Conservation (phyloP, 179 eudicot species). For the Actinidia arguta region DNA sequence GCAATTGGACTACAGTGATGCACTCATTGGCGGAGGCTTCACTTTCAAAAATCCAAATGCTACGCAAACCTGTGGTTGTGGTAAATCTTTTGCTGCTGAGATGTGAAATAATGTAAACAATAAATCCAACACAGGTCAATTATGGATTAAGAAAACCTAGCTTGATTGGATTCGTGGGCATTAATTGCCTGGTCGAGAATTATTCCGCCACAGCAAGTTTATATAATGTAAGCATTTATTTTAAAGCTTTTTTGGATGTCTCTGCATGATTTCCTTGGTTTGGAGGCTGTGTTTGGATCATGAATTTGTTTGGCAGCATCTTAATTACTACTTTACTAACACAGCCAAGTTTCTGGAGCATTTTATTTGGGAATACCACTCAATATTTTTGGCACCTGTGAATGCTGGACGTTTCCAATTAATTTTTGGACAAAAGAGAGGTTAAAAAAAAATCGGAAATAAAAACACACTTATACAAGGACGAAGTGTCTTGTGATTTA, state of each 20-base stretch:
- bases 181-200: conserved; percentile 1
- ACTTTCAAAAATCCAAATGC: conserved; percentile 96
- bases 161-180: neutral
- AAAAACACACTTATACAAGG: too few relatives aligned
- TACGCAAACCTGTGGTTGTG: conserved; percentile 91
- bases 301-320: too few relatives aligned
- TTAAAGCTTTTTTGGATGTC: too few relatives aligned
- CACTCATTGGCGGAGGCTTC: conserved; percentile 98
- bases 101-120: conserved; percentile 37
- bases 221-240: conserved; percentile 7
- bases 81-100: conserved; percentile 94
- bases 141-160: neutral
- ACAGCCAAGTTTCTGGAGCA: neutral
- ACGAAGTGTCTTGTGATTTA: too few relatives aligned
- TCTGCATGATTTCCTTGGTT: too few relatives aligned
- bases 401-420: neutral
- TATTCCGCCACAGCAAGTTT: neutral
- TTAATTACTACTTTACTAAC: too few relatives aligned
- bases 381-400: neutral
- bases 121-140: neutral
- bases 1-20: conserved; percentile 98
- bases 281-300: too few relatives aligned
- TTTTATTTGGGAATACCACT: neutral
- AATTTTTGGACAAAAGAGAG: neutral
- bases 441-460: too few relatives aligned